Evolutionary conservation across 345 rosid genomes (phyloP).

Genomic region (Capsella bursapastoris): DNA sequence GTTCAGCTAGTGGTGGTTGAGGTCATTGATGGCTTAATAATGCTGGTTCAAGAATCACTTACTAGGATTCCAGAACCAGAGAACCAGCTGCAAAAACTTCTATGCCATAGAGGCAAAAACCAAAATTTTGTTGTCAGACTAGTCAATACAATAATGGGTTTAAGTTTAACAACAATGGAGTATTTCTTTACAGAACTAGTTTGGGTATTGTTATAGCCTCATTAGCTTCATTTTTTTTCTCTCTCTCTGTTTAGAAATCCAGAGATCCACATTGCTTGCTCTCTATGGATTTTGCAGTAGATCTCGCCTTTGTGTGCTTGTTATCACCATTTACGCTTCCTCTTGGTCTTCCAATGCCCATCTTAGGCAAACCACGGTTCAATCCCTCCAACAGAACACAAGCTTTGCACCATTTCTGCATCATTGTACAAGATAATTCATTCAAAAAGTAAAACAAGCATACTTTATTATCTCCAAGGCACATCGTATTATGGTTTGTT

Average conservation of each 20-base stretch:
- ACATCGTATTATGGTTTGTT: not conserved
- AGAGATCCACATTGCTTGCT: conserved; percentile 84
- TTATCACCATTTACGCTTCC: conserved; percentile 46
- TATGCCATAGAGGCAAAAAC: not conserved
- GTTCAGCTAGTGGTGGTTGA: conserved; percentile 23
- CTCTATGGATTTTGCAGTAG: conserved; percentile 53
- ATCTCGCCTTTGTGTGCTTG: conserved; percentile 39
- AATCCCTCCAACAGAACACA: conserved; percentile 89
- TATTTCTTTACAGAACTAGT: conserved; percentile 10
- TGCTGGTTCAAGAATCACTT: not conserved
- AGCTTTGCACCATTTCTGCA: conserved; percentile 94
- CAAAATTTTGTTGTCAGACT: not conserved
- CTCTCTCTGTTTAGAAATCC: conserved; percentile 50
- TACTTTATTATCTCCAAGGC: not conserved
- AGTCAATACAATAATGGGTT: not conserved
- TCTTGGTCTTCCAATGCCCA: conserved; percentile 77
- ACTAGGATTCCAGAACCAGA: not conserved
- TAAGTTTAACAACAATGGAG: not conserved
- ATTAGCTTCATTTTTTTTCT: not conserved
- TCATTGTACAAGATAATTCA: not conserved
- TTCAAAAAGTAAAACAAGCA: not conserved
- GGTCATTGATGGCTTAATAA: conserved; percentile 5
- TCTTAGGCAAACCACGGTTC: conserved; percentile 88
- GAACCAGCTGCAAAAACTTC: not conserved
- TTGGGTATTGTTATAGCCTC: not conserved